Conservation (phyloP, 2,329 filamentous ascomycete species). For the Ilyonectria robusta region DNA sequence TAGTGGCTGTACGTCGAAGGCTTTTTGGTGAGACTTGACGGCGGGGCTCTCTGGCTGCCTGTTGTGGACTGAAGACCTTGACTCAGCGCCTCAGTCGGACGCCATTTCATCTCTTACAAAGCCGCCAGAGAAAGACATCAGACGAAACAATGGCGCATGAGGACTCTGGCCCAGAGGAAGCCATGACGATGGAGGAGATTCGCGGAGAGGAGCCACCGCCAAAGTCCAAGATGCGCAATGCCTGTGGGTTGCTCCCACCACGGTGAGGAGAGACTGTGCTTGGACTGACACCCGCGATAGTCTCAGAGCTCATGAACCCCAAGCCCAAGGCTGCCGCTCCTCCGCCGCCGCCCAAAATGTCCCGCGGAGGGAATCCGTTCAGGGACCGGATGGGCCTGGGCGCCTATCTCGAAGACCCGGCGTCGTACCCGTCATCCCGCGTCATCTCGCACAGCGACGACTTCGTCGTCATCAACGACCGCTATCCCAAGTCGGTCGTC, state of each 20-base stretch:
- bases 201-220: constrained; percentile 49
- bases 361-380: constrained; percentile 53
- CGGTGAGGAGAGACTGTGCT: not conserved
- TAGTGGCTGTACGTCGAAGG: constrained; percentile 14
- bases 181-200: constrained; percentile 60
- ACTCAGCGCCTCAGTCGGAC: not conserved
- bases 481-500: constrained; percentile 87
- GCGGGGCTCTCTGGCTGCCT: constrained; percentile 34
- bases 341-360: constrained; percentile 31
- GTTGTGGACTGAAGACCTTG: not conserved
- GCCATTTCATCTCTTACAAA: not conserved
- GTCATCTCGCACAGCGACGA: constrained; percentile 77
- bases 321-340: constrained; percentile 52
- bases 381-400: constrained; percentile 74
- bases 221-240: constrained; percentile 53
- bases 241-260: constrained; percentile 53
- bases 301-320: constrained; percentile 54
- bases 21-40: constrained; percentile 29
- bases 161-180: constrained; percentile 55
- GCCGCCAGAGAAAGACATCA: not conserved
- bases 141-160: constrained; percentile 42
- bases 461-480: constrained; percentile 85
- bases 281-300: constrained; percentile 33
- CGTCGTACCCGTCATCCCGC: constrained; percentile 70
- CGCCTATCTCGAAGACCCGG: constrained; percentile 75